phyloP scores from a whole-genome alignment of 2,329 filamentous ascomycete species.

The Ophiocordyceps australis region DNA sequence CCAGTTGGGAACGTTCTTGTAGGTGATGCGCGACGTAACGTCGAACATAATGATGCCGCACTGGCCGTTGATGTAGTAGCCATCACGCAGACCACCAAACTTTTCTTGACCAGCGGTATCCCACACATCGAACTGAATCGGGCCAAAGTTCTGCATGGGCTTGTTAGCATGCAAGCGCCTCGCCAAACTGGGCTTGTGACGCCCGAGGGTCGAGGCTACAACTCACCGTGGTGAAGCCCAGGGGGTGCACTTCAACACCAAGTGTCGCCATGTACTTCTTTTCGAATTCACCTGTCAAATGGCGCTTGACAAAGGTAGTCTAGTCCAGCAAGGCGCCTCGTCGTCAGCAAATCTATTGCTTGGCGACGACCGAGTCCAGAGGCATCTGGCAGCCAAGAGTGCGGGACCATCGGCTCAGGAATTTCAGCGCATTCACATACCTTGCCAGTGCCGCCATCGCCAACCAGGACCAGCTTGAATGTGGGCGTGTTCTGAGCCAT shows the following conservation, averaged over 20 bases:
- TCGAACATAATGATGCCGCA: slow-evolving; percentile 99
- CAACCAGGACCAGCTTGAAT: slow-evolving; percentile 99
- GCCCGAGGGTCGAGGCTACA: slow-evolving; percentile 2
- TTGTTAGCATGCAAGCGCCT: slow-evolving; percentile 4
- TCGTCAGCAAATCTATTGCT: slow-evolving; percentile 2
- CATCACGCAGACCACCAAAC: slow-evolving; percentile 97
- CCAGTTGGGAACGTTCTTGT: slow-evolving; percentile 99
- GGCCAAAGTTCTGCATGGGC: slow-evolving; percentile 70
- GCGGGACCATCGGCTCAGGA: no score
- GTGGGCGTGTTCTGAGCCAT: slow-evolving; percentile 60
- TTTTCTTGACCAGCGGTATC: slow-evolving; percentile 98
- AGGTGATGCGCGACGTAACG: slow-evolving; percentile 97
- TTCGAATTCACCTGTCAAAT: slow-evolving; percentile 99
- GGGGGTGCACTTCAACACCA: slow-evolving; percentile 97
- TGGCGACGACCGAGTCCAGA: no score
- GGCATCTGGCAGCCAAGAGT: no score
- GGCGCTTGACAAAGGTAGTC: slow-evolving; percentile 99
- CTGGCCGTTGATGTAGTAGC: slow-evolving; percentile 99
- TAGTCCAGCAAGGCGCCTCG: slow-evolving; percentile 17
- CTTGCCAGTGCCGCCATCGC: slow-evolving; percentile 99
- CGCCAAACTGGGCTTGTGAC: slow-evolving; percentile 6
- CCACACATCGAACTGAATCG: slow-evolving; percentile 98
- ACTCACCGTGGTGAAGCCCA: slow-evolving; percentile 93
- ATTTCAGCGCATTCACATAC: no score
- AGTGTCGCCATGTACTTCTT: slow-evolving; percentile 99